Conservation (phyloP, 1,284 basidiomycete species). For the Prillingera fragicola region DNA sequence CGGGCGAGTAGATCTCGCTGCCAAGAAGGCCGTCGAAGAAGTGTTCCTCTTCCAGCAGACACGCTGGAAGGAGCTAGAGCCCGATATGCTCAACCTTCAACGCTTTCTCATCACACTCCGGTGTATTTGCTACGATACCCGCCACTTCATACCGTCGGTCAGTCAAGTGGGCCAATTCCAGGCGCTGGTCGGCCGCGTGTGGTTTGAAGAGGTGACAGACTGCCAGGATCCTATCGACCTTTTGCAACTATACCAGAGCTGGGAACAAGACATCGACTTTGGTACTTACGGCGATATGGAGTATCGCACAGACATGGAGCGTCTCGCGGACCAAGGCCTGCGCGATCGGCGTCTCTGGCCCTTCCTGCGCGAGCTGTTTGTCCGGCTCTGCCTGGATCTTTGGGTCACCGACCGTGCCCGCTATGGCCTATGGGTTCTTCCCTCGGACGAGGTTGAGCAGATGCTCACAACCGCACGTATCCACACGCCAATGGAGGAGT, state of each 20-base stretch:
- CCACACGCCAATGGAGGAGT: constrained; percentile 3
- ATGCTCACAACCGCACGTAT: constrained; percentile 2
- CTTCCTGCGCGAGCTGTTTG: constrained; percentile 10
- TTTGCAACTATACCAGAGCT: not conserved
- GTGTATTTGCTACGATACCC: not conserved
- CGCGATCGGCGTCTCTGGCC: constrained; percentile 1
- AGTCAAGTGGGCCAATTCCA: too few relatives aligned
- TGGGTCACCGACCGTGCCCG: constrained; percentile 23
- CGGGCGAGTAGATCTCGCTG: constrained; percentile 8
- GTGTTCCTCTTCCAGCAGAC: constrained; percentile 26
- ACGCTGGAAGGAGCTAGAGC: constrained; percentile 17
- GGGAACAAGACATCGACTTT: constrained; percentile 6
- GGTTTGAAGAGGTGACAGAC: too few relatives aligned
- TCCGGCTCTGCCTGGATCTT: constrained; percentile 15
- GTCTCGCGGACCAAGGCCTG: not conserved
- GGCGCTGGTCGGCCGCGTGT: too few relatives aligned
- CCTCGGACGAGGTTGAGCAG: constrained; percentile 28
- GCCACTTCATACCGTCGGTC: too few relatives aligned
- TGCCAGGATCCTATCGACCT: too few relatives aligned
- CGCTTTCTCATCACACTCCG: not conserved
- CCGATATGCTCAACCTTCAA: constrained; percentile 18
- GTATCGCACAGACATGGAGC: constrained; percentile 1
- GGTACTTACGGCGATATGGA: constrained; percentile 8
- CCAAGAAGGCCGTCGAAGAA: constrained; percentile 20
- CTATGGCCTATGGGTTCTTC: constrained; percentile 30